phyloP scores from a whole-genome alignment of 306 rosid genomes.

The Leucaena leucocephala region DNA sequence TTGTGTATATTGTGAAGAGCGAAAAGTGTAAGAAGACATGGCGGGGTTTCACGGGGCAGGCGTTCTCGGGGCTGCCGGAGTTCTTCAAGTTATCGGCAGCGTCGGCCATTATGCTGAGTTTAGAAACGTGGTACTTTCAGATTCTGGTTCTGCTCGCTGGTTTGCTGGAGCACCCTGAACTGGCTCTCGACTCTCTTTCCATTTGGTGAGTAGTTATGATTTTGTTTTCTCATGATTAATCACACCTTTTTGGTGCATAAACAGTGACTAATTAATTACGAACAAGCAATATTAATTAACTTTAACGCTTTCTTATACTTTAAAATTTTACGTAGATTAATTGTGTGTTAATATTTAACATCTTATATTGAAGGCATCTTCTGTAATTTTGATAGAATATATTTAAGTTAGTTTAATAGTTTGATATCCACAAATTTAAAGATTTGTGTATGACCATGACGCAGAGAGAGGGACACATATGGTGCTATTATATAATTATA shows the following conservation, averaged over 20 bases:
- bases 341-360: too few species aligned
- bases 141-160: slow-evolving; percentile 79
- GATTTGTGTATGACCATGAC: neutral
- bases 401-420: too few species aligned
- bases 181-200: slow-evolving; percentile 74
- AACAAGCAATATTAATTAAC: neutral
- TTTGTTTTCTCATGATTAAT: neutral
- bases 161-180: slow-evolving; percentile 65
- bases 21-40: slow-evolving; percentile 59
- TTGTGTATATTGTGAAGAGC: slow-evolving; percentile 68
- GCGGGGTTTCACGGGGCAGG: slow-evolving; percentile 56
- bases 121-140: slow-evolving; percentile 85
- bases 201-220: slow-evolving; percentile 52
- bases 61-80: slow-evolving; percentile 56
- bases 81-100: slow-evolving; percentile 70
- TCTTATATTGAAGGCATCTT: neutral
- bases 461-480: too few species aligned
- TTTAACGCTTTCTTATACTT: neutral
- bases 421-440: too few species aligned
- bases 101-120: slow-evolving; percentile 79
- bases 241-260: neutral
- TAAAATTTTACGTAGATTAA: too few species aligned
- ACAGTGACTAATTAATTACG: neutral
- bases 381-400: too few species aligned
- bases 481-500: too few species aligned